Evolutionary conservation across 768 basidiomycete species (phyloP).

Genomic region (Leccinum subgranulosum): DNA sequence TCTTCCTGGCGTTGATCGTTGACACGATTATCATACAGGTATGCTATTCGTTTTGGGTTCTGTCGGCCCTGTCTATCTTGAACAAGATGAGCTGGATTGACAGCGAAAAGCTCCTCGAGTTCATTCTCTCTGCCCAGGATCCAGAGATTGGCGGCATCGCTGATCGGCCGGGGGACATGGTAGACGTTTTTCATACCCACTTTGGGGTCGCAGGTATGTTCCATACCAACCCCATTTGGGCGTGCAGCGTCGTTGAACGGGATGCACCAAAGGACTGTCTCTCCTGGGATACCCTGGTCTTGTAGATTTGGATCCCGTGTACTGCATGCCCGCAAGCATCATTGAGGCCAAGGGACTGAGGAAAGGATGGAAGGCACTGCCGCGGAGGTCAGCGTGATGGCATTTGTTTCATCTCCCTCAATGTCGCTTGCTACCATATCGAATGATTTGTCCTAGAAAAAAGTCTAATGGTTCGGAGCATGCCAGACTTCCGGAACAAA

Average conservation of each 20-base stretch:
- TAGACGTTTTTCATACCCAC: constrained; percentile 94
- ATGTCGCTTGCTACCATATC: constrained; percentile 3
- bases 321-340: constrained; percentile 86
- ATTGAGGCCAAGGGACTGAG: constrained; percentile 68
- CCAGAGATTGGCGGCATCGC: constrained; percentile 89
- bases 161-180: constrained; percentile 89
- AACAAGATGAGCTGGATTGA: constrained; percentile 87
- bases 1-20: not conserved
- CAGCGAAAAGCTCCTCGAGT: constrained; percentile 65
- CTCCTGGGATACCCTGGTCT: constrained; percentile 84
- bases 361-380: constrained; percentile 42
- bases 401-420: constrained; percentile 1
- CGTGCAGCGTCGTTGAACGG: not conserved
- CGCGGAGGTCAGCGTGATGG: constrained; percentile 23
- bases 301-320: constrained; percentile 87
- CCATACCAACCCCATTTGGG: not conserved
- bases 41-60: constrained; percentile 97
- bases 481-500: not conserved
- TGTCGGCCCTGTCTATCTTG: constrained; percentile 84
- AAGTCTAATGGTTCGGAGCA: not conserved
- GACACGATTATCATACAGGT: constrained; percentile 31
- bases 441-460: not conserved
- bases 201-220: constrained; percentile 83
- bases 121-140: constrained; percentile 92
- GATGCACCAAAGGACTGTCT: constrained; percentile 60